phyloP scores from a whole-genome alignment of 441 rosid species.

The California macrophylla region DNA sequence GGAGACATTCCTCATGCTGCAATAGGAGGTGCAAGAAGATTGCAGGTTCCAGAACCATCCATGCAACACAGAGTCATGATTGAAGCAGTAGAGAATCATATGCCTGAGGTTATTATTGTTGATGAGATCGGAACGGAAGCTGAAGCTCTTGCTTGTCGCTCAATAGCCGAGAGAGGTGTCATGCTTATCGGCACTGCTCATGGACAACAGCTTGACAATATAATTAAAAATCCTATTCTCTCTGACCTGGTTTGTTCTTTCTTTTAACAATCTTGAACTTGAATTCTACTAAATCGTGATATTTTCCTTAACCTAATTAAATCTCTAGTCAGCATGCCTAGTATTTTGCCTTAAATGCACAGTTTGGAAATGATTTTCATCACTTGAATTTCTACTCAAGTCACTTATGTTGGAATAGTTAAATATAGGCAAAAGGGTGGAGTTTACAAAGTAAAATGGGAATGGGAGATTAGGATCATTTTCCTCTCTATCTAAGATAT shows the following conservation, averaged over 20 bases:
- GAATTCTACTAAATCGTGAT: background rate
- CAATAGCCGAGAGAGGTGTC: constrained; percentile 61
- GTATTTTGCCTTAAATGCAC: background rate
- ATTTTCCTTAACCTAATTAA: background rate
- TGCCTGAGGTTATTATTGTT: constrained; percentile 62
- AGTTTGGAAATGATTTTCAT: background rate
- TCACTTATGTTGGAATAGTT: background rate
- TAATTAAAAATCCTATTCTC: constrained; percentile 51
- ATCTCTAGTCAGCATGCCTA: background rate
- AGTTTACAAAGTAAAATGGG: background rate
- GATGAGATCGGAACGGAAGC: constrained; percentile 65
- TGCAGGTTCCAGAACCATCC: constrained; percentile 59
- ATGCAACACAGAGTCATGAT: constrained; percentile 60
- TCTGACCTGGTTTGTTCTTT: constrained; percentile 46
- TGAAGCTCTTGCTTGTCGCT: constrained; percentile 57
- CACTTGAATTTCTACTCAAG: background rate
- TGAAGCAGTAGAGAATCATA: constrained; percentile 63
- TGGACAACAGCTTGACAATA: constrained; percentile 49
- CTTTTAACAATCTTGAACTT: background rate
- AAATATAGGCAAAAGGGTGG: background rate
- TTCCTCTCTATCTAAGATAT: background rate
- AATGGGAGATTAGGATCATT: background rate
- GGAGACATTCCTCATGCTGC: constrained; percentile 57
- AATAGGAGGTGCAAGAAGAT: constrained; percentile 57
- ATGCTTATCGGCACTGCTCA: constrained; percentile 61